Evolutionary conservation across 441 rosid species (phyloP), one percentile per base, ranked within the genome.

Genomic region (Populus hybrid): DNA sequence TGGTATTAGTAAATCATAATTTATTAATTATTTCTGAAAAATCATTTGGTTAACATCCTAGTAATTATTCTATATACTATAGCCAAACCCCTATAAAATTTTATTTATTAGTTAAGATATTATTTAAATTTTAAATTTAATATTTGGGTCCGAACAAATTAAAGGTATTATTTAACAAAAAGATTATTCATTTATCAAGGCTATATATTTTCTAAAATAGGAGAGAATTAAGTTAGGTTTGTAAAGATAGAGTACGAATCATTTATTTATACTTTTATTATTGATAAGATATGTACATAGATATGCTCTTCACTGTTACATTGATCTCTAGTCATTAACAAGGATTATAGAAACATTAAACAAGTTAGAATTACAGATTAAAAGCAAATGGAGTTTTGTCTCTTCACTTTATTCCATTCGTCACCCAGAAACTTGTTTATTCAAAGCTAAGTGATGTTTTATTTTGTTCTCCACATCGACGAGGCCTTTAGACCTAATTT

Each of bases 401-500:
- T 32, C 81, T 82, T 26, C 82, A 72, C 91, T 86, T 85, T 87
- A 85, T 83, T 84, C 88, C 85, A 74, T 83, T 78, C 74, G 63
- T 77, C 77, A 71, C 90, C 79, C 61, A 70, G 80, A 85, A 81
- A 84, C 77, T 71, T 80, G 84, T 77, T 84, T 79, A 78, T 80
- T 83, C 76, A 82, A 74, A 83, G 76, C 79, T 67, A 84, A 75
- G 72, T 78, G 75, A 71, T 53, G 75, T 83, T 80, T 72, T 76
- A 69, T 65, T 75, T 70, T 69, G 32, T 79, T 78, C 73, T 80
- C 68, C 28, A 40, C 84, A 78, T 76, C 81, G 80, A 70, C 72
- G 63, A 67, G 30, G 9, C 63, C 73, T 82, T 70, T 71, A 70
- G 69, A 57, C 61, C 59, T 82, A 26, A 26, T 26, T 82, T 50